Evolutionary conservation across 805 yeast genomes (phyloP).

Genomic region (Wickerhamomyces ciferrii): DNA sequence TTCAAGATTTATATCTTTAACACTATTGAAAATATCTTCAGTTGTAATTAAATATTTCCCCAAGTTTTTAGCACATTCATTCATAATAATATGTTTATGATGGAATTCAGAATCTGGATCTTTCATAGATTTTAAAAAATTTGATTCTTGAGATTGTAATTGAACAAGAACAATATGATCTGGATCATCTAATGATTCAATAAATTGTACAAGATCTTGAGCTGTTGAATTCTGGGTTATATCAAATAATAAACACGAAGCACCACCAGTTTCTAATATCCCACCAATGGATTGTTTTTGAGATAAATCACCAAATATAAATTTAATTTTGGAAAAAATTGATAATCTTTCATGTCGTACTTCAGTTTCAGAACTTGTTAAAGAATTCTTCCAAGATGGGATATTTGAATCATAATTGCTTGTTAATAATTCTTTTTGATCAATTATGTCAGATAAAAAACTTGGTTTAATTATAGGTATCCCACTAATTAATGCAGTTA

Average conservation of each 20-base stretch:
- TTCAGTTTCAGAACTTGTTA: slow-evolving; percentile 1
- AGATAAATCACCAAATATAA: slow-evolving; percentile 19
- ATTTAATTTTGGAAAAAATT: slow-evolving; percentile 18
- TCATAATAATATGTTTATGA: slow-evolving; percentile 1
- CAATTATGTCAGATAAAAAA: slow-evolving; percentile 17
- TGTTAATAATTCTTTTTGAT: neutral
- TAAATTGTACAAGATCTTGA: neutral
- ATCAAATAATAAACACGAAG: slow-evolving; percentile 2
- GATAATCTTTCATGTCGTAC: slow-evolving; percentile 10
- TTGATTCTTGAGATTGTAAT: slow-evolving; percentile 6
- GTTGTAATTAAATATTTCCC: slow-evolving; percentile 17
- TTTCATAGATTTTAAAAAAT: slow-evolving; percentile 2
- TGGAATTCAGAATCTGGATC: neutral
- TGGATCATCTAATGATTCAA: neutral
- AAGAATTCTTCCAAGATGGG: slow-evolving; percentile 20
- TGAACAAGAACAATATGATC: slow-evolving; percentile 9
- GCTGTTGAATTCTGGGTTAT: neutral
- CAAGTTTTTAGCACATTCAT: slow-evolving; percentile 13
- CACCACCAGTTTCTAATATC: slow-evolving; percentile 22
- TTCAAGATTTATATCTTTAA: slow-evolving; percentile 11
- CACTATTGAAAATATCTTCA: slow-evolving; percentile 23
- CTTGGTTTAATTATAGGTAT: slow-evolving; percentile 23
- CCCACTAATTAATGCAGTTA: slow-evolving; percentile 22
- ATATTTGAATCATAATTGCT: slow-evolving; percentile 14
- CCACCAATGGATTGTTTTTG: slow-evolving; percentile 18